These are phyloP conservation scores for Solanum hybrid DNA, from an alignment of 305 asterid species.

Conservation along the genomic window DNA sequence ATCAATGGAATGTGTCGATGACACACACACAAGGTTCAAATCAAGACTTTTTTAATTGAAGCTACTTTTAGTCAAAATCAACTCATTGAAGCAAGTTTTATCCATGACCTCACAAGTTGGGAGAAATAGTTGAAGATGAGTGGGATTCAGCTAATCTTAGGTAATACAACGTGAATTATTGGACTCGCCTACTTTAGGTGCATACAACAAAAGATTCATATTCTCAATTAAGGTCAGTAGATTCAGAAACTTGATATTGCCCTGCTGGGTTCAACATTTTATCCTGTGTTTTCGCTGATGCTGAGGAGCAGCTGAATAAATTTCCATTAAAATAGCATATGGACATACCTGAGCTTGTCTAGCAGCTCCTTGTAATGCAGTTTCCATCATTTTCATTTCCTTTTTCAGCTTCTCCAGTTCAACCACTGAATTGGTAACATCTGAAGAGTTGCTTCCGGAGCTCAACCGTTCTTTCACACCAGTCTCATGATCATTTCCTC, in stretches of 20 bases:
- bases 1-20: neutral
- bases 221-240: neutral
- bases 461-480: constrained; percentile 25
- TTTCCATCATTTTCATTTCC: constrained; percentile 94
- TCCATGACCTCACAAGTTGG: neutral
- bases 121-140: neutral
- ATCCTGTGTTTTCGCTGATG: neutral
- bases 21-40: neutral
- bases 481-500: constrained; percentile 22
- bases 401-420: constrained; percentile 68
- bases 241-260: neutral
- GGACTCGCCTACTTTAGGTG: neutral
- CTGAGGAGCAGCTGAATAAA: neutral
- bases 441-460: constrained; percentile 32
- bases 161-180: neutral
- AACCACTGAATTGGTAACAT: constrained; percentile 31
- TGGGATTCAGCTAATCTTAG: neutral
- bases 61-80: neutral
- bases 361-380: constrained; percentile 90
- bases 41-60: neutral
- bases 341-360: constrained; percentile 86
- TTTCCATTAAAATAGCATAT: neutral
- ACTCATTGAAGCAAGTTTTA: neutral
- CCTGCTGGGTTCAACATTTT: neutral
- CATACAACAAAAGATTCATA: neutral